A percentile compares a stretch with the other conserved stretches of the same genome.
These are phyloP conservation scores for Ananas comosus DNA, from an alignment of 176 grass and related monocot species.

Conservation along the genomic window DNA sequence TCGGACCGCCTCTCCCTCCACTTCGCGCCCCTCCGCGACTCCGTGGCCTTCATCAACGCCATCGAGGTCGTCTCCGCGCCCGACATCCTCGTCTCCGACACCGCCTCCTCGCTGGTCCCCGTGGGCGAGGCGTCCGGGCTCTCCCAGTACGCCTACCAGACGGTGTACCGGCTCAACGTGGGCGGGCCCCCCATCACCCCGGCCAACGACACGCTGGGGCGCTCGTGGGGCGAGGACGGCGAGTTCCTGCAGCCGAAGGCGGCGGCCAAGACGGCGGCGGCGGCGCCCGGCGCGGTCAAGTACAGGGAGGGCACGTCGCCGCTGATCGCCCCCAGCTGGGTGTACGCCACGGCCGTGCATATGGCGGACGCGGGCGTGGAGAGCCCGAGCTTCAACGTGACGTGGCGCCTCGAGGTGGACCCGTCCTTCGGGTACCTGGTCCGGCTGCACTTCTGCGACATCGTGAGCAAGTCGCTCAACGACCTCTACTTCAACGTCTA, in stretches of 20 bases:
- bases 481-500: conserved; percentile 94
- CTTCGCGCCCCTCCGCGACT: conserved; percentile 46
- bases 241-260: conserved; percentile 34
- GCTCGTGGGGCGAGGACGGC: conserved; percentile 46
- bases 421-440: conserved; percentile 45
- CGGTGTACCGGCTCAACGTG: conserved; percentile 69
- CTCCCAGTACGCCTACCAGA: conserved; percentile 40
- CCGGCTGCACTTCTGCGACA: conserved; percentile 86
- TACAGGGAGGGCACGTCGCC: conserved; percentile 54
- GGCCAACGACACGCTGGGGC: conserved; percentile 70
- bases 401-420: conserved; percentile 66
- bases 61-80: conserved; percentile 88
- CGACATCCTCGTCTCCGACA: conserved; percentile 46
- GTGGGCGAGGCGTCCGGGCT: conserved; percentile 38
- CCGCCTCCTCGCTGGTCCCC: conserved; percentile 37
- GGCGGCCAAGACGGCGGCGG: conserved; percentile 33
- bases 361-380: conserved; percentile 46
- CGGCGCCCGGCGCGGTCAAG: conserved; percentile 35
- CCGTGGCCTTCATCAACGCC: conserved; percentile 77
- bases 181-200: conserved; percentile 55
- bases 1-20: conserved; percentile 38
- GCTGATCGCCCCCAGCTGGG: conserved; percentile 54
- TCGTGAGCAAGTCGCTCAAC: conserved; percentile 67
- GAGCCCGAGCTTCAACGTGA: conserved; percentile 67
- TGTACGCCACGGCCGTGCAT: conserved; percentile 61